Evolutionary conservation across 768 basidiomycete genomes (phyloP).

Genomic region (Krasilnikovozyma curviuscula): DNA sequence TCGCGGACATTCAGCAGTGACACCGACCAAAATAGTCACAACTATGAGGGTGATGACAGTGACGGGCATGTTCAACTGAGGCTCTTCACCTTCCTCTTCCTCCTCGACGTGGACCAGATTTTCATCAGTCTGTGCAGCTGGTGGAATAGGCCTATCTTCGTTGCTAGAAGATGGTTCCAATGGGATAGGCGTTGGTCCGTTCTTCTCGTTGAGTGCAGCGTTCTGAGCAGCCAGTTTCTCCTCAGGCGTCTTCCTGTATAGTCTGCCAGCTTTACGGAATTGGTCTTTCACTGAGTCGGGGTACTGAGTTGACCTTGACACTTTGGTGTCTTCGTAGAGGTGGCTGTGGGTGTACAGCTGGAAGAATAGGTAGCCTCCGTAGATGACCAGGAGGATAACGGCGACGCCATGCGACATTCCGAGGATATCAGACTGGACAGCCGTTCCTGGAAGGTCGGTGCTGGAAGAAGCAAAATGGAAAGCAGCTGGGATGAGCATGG

Average conservation of each 20-base stretch:
- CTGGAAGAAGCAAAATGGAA: neutral
- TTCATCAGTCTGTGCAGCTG: too few relatives aligned
- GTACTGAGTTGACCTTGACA: slow-evolving; percentile 3
- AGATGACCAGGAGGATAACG: neutral
- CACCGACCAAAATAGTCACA: neutral
- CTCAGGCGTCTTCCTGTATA: neutral
- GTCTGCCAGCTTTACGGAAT: neutral
- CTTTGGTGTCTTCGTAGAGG: neutral
- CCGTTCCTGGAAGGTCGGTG: neutral
- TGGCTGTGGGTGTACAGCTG: neutral
- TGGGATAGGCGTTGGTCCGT: neutral
- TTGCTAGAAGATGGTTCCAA: too few relatives aligned
- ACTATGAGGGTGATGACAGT: neutral
- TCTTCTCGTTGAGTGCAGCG: neutral
- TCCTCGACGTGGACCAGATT: too few relatives aligned
- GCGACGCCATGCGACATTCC: neutral
- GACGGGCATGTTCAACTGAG: neutral
- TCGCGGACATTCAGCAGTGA: neutral
- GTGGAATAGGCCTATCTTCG: too few relatives aligned
- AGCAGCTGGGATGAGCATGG: neutral
- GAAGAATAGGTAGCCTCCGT: neutral
- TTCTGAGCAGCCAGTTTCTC: neutral
- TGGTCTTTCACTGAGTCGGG: slow-evolving; percentile 1
- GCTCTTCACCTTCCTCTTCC: slow-evolving; percentile 4
- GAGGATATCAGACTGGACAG: neutral